A percentile compares a stretch with the other conserved stretches of the same genome.
Conservation (phyloP, 192 early-diverging fungal genomes). For the Coemansia sp. region DNA sequence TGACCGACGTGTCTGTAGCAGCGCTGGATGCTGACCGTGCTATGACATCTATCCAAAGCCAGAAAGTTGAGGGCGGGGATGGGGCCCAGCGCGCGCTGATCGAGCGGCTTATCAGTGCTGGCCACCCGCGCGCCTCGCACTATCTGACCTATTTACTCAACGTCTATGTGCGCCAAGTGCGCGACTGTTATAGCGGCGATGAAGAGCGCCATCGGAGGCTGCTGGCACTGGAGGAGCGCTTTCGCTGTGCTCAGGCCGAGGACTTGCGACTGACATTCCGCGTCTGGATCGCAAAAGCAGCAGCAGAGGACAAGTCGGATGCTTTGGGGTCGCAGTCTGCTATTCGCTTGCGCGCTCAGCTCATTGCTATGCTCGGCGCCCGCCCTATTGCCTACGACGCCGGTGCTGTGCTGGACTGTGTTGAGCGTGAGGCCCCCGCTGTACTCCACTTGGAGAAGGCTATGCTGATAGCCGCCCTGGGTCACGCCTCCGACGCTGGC, state of each 20-base stretch:
- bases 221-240: slow-evolving; percentile 17
- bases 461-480: slow-evolving; percentile 32
- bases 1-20: slow-evolving; percentile 23
- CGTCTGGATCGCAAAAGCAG: slow-evolving; percentile 7
- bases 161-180: slow-evolving; percentile 47
- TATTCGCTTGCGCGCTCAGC: slow-evolving; percentile 19
- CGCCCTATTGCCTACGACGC: slow-evolving; percentile 26
- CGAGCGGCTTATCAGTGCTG: slow-evolving; percentile 37
- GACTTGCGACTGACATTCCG: slow-evolving; percentile 37
- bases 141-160: slow-evolving; percentile 48
- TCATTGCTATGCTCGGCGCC: slow-evolving; percentile 22
- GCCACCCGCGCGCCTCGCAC: slow-evolving; percentile 36
- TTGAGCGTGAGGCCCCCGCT: slow-evolving; percentile 17
- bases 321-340: background rate
- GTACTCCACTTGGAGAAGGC: slow-evolving; percentile 34
- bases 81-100: slow-evolving; percentile 34
- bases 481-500: slow-evolving; percentile 13
- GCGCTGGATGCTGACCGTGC: slow-evolving; percentile 37
- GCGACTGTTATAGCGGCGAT: slow-evolving; percentile 19
- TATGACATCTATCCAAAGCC: slow-evolving; percentile 16
- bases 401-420: slow-evolving; percentile 16
- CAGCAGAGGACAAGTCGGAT: background rate
- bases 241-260: slow-evolving; percentile 34
- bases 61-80: slow-evolving; percentile 8
- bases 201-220: background rate